Conservation (phyloP, 2,329 filamentous ascomycete species). For the Davidsoniella virescens region DNA sequence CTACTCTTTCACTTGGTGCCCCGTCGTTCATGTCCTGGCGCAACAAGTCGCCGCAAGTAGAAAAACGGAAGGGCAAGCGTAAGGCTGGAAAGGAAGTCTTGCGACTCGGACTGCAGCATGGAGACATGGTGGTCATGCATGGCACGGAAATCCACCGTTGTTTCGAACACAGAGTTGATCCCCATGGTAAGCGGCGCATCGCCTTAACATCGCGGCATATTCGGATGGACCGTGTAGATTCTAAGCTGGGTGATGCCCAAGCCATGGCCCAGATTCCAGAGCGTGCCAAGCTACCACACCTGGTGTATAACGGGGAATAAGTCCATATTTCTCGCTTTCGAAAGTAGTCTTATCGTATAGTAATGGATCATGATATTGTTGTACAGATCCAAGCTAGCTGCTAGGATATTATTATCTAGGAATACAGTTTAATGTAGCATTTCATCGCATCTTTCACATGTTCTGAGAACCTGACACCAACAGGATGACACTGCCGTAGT, state of each 20-base stretch:
- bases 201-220: constrained; percentile 41
- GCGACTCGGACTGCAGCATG: constrained; percentile 35
- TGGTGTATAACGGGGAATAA: constrained; percentile 5
- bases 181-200: constrained; percentile 34
- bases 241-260: constrained; percentile 16
- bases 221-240: constrained; percentile 23
- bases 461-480: constrained; percentile 47
- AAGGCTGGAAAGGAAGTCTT: constrained; percentile 18
- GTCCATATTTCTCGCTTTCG: no score
- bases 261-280: constrained; percentile 20
- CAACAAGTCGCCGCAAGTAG: constrained; percentile 28
- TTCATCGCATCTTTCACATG: not conserved
- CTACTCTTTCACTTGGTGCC: constrained; percentile 43
- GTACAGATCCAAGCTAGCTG: not conserved
- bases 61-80: constrained; percentile 14
- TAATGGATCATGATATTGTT: not conserved
- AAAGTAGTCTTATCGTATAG: no score
- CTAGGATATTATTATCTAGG: not conserved
- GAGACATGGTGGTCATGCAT: constrained; percentile 50
- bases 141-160: constrained; percentile 40
- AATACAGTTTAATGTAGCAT: not conserved
- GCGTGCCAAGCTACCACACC: constrained; percentile 3
- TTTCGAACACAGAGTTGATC: constrained; percentile 42
- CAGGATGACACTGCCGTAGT: constrained; percentile 74
- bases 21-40: constrained; percentile 41